phyloP scores from a whole-genome alignment of 129 eudicot genomes.

The Saposhnikovia divaricata region DNA sequence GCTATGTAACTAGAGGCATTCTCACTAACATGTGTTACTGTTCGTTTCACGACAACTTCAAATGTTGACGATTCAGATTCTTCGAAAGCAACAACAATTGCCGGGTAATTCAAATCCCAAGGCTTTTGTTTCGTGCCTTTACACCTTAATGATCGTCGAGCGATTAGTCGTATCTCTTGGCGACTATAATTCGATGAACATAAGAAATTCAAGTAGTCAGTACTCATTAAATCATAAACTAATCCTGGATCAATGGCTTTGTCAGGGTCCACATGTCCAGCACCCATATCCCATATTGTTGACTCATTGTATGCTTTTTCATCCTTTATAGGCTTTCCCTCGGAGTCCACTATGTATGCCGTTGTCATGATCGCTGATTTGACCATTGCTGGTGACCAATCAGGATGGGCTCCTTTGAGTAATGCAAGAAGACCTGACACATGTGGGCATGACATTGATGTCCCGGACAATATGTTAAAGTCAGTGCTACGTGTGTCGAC shows the following conservation, averaged over 20 bases:
- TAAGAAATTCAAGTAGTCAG: constrained; percentile 54
- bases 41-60: constrained; percentile 39
- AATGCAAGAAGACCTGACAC: constrained; percentile 74
- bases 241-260: constrained; percentile 74
- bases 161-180: constrained; percentile 27
- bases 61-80: constrained; percentile 12
- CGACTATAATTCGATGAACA: constrained; percentile 52
- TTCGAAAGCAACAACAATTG: constrained; percentile 38
- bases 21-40: constrained; percentile 52
- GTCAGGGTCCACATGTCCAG: constrained; percentile 71
- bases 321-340: constrained; percentile 44
- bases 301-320: constrained; percentile 39
- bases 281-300: constrained; percentile 53
- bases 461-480: constrained; percentile 68
- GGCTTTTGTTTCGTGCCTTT: constrained; percentile 29
- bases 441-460: constrained; percentile 94
- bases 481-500: constrained; percentile 43
- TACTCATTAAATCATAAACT: constrained; percentile 43
- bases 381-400: constrained; percentile 92
- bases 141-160: constrained; percentile 29
- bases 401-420: constrained; percentile 83
- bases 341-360: constrained; percentile 31
- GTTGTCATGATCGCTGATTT: constrained; percentile 64
- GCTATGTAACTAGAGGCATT: constrained; percentile 35
- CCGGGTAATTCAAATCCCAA: constrained; percentile 76